Conservation (phyloP, 805 yeast species). For the Candida maltosa region DNA sequence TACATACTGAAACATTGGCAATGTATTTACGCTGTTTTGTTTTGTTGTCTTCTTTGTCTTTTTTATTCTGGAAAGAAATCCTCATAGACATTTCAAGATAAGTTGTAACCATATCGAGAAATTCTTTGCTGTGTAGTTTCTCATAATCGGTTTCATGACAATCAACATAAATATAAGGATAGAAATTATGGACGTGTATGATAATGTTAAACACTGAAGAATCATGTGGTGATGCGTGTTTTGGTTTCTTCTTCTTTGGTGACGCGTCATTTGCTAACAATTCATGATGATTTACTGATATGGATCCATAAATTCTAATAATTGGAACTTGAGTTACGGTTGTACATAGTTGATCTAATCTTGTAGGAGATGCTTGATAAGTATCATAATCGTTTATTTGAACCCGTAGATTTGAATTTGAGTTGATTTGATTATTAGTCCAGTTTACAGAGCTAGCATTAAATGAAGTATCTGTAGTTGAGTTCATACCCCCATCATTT, state of each 20-base stretch:
- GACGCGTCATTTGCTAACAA: conserved; percentile 14
- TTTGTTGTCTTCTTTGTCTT: conserved; percentile 11
- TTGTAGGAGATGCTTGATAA: conserved; percentile 57
- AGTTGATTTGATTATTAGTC: not conserved
- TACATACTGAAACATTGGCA: conserved; percentile 61
- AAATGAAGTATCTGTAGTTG: conserved; percentile 1
- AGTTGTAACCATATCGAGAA: conserved; percentile 32
- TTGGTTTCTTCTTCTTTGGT: conserved; percentile 7
- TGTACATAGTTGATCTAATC: conserved; percentile 45
- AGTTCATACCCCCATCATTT: not conserved
- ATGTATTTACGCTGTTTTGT: conserved; percentile 36
- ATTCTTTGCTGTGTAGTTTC: not conserved
- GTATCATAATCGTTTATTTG: conserved; percentile 65
- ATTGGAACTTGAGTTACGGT: conserved; percentile 61
- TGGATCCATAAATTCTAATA: conserved; percentile 70
- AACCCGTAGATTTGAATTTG: conserved; percentile 24
- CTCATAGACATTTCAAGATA: conserved; percentile 44
- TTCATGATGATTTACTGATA: conserved; percentile 57
- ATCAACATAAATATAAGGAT: conserved; percentile 75
- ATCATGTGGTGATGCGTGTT: too few species aligned
- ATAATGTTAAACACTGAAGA: conserved; percentile 23
- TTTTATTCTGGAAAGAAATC: conserved; percentile 31
- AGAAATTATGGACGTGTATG: conserved; percentile 80
- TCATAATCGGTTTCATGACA: conserved; percentile 41
- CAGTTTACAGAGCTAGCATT: conserved; percentile 3